These are phyloP conservation scores for Phialophora chinensis DNA, from an alignment of 2,329 filamentous ascomycete genomes.

Conservation along the genomic window DNA sequence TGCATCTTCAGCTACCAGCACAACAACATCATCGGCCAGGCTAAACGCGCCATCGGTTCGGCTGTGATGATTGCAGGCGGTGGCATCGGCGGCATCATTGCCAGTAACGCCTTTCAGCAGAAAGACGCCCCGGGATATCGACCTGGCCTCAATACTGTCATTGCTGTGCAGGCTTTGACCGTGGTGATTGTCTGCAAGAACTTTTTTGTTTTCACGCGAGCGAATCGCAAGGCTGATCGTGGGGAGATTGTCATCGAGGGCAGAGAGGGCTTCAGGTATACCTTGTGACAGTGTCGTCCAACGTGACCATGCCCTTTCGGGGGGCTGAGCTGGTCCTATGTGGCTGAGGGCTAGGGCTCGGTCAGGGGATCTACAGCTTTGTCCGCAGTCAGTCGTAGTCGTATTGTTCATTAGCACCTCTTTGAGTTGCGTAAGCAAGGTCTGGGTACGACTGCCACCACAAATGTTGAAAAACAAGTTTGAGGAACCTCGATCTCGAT, in stretches of 20 bases:
- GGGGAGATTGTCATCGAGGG: slow-evolving; percentile 60
- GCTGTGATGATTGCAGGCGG: not conserved
- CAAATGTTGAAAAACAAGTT: not conserved
- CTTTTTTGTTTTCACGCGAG: slow-evolving; percentile 59
- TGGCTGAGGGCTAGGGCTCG: not conserved
- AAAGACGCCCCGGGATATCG: slow-evolving; percentile 1
- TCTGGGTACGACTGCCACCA: not conserved
- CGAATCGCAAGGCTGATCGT: slow-evolving; percentile 56
- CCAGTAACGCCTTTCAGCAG: slow-evolving; percentile 6
- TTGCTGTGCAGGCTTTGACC: slow-evolving; percentile 58
- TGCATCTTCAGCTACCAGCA: slow-evolving; percentile 6
- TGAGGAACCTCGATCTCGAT: not conserved
- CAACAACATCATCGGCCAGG: slow-evolving; percentile 10
- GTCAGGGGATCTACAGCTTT: not conserved
- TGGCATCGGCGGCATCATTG: slow-evolving; percentile 8
- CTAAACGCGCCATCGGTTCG: not conserved
- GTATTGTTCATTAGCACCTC: not conserved
- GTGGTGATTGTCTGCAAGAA: slow-evolving; percentile 61
- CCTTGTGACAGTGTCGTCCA: slow-evolving; percentile 13
- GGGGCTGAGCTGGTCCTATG: too few species aligned
- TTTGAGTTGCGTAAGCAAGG: not conserved
- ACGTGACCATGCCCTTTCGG: too few species aligned
- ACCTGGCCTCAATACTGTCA: slow-evolving; percentile 3
- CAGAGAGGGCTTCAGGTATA: slow-evolving; percentile 47
- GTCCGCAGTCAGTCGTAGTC: not conserved